These are phyloP conservation scores for Ceriops tagal DNA, from an alignment of 345 rosid species.

Conservation along the genomic window DNA sequence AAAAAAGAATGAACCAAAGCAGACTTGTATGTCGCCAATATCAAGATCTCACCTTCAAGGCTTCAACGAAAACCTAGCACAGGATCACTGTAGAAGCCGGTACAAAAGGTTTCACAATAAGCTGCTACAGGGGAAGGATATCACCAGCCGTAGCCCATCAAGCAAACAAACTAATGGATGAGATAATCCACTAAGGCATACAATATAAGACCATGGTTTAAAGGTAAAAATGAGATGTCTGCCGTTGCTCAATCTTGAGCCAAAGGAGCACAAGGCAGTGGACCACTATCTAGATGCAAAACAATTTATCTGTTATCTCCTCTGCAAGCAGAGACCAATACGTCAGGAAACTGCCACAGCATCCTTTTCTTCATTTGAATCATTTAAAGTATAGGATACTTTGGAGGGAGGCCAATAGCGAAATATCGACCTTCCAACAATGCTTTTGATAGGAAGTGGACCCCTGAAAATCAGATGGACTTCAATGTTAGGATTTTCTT, in stretches of 20 bases:
- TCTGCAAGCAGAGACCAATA: conserved; percentile 8
- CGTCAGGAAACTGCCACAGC: conserved; percentile 47
- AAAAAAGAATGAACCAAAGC: too few relatives aligned
- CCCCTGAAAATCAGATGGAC: conserved; percentile 25
- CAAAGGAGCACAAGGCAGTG: not conserved
- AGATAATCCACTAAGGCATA: conserved; percentile 17
- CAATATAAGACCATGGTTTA: not conserved
- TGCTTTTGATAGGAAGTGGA: conserved; percentile 39
- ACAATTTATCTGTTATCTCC: not conserved
- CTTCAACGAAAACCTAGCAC: too few relatives aligned
- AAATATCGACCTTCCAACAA: conserved; percentile 39
- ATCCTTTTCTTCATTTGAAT: conserved; percentile 26
- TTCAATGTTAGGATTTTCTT: too few relatives aligned
- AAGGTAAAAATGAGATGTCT: conserved; percentile 2
- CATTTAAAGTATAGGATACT: conserved; percentile 53
- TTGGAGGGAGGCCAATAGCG: conserved; percentile 43
- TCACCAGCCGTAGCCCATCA: conserved; percentile 10
- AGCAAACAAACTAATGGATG: conserved; percentile 15
- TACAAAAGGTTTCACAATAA: not conserved
- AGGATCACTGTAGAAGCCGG: too few relatives aligned
- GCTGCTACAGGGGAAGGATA: too few relatives aligned
- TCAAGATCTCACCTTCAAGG: too few relatives aligned
- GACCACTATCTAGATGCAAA: not conserved
- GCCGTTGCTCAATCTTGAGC: conserved; percentile 17
- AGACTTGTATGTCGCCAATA: too few relatives aligned